Conservation (phyloP, 78 protist genomes). For the Cavenderia fasciculata region DNA sequence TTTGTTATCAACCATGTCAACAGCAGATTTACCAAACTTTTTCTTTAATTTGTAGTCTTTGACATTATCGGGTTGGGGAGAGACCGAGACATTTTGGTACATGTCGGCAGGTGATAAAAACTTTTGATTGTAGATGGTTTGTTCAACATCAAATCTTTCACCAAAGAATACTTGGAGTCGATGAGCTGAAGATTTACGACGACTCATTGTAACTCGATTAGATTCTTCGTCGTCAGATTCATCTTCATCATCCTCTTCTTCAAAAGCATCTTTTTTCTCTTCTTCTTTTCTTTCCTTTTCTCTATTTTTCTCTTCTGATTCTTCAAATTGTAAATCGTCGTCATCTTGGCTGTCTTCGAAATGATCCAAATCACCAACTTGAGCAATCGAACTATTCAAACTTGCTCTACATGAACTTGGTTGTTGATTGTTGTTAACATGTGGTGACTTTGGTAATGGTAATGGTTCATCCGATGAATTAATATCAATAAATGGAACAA, state of each 20-base stretch:
- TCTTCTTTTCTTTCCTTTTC: background rate
- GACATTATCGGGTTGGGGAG: constrained; percentile 37
- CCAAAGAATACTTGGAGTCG: constrained; percentile 57
- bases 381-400: constrained; percentile 1
- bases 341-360: background rate
- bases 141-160: constrained; percentile 65
- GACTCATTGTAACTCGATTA: no score
- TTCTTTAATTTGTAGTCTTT: constrained; percentile 4
- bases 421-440: no score
- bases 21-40: constrained; percentile 39
- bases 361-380: background rate
- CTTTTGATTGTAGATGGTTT: no score
- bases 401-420: constrained; percentile 15
- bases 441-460: background rate
- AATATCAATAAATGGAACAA: no score
- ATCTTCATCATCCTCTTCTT: constrained; percentile 7
- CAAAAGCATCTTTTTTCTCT: background rate
- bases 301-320: background rate
- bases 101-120: no score
- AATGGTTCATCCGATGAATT: background rate
- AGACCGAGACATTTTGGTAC: no score
- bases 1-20: no score
- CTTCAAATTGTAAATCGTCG: background rate
- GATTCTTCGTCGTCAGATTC: background rate
- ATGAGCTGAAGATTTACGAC: background rate